These are phyloP conservation scores for Lachancea nothofagi DNA, from an alignment of 805 yeast genomes.

Conservation along the genomic window DNA sequence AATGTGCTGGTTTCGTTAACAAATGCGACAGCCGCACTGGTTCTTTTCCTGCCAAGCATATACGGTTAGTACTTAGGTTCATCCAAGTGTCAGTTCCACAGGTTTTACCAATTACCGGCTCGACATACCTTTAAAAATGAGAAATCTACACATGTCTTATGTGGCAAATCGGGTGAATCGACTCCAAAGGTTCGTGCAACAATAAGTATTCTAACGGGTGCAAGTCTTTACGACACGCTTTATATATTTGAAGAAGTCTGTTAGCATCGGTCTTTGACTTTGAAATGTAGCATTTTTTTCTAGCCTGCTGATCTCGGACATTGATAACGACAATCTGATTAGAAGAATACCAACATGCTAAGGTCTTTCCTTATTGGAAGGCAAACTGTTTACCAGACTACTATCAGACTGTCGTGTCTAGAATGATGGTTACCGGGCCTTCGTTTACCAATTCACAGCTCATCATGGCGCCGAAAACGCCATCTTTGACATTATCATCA, in stretches of 20 bases:
- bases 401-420: conserved; percentile 60
- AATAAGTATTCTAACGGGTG: too few relatives aligned
- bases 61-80: conserved; percentile 13
- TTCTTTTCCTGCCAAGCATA: conserved; percentile 87
- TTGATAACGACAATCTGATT: too few relatives aligned
- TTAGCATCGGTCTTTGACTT: too few relatives aligned
- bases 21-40: conserved; percentile 81
- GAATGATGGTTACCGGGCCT: conserved; percentile 85
- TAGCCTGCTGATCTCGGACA: background rate
- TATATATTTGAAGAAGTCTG: too few relatives aligned
- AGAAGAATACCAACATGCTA: too few relatives aligned
- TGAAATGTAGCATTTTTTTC: background rate
- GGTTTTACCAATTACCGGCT: background rate
- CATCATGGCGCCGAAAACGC: conserved; percentile 97
- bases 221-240: too few relatives aligned
- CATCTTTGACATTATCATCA: conserved; percentile 68
- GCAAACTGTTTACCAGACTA: too few relatives aligned
- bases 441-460: conserved; percentile 83
- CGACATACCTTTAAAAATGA: conserved; percentile 63
- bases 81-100: background rate
- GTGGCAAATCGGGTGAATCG: background rate
- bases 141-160: conserved; percentile 74
- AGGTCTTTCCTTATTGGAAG: too few relatives aligned
- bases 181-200: background rate
- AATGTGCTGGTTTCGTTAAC: conserved; percentile 91